phyloP scores from a whole-genome alignment of 345 rosid species.

The Boechera retrofracta region DNA sequence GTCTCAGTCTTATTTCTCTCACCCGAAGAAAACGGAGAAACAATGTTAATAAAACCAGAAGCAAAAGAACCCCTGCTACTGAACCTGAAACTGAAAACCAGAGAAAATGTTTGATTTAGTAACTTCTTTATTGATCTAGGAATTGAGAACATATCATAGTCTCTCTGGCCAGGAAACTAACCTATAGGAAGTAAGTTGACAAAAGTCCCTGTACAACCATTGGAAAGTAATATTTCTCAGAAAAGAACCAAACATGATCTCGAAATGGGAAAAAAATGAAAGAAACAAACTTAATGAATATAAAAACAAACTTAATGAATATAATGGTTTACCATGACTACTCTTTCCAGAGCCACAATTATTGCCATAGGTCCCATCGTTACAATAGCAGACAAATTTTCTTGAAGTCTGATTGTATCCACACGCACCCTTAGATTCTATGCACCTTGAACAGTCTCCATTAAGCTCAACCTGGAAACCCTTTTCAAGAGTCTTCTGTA shows the following conservation, averaged over 20 bases:
- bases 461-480: conserved; percentile 44
- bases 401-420: conserved; percentile 26
- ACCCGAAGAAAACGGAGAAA: neutral
- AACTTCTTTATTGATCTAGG: neutral
- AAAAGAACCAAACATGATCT: neutral
- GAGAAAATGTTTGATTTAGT: neutral
- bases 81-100: neutral
- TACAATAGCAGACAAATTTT: conserved; percentile 42
- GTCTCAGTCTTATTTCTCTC: neutral
- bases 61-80: neutral
- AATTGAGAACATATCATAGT: neutral
- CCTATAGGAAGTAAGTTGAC: neutral
- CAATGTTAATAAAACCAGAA: neutral
- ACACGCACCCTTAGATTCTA: conserved; percentile 40
- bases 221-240: conserved; percentile 3
- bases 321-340: neutral
- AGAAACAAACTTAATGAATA: neutral
- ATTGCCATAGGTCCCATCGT: neutral
- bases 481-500: conserved; percentile 11
- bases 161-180: neutral
- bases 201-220: neutral
- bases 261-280: neutral
- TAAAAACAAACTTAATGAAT: neutral
- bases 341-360: conserved; percentile 8
- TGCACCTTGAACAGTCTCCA: conserved; percentile 26